Evolutionary conservation across 164 flowering plant genomes (phyloP).

Genomic region (Sextonia rubra): DNA sequence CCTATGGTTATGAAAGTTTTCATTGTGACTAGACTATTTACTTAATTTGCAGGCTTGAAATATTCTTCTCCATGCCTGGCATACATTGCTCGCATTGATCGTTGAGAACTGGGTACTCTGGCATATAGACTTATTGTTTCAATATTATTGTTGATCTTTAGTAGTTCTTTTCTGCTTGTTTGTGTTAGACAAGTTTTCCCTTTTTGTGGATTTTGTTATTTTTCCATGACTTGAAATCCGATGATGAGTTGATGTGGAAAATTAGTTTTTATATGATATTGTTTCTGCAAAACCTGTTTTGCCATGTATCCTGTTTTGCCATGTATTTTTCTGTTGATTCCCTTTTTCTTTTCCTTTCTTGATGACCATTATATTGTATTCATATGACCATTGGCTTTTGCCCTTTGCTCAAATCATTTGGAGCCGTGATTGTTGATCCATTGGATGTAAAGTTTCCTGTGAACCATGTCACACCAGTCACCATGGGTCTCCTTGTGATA

Average conservation of each 20-base stretch:
- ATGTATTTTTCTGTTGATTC: neutral
- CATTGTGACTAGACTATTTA: neutral
- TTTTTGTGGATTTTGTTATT: neutral
- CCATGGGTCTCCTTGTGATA: too few species aligned
- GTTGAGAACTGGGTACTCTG: neutral
- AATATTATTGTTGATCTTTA: neutral
- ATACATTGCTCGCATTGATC: neutral
- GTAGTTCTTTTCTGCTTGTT: neutral
- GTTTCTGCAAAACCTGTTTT: neutral
- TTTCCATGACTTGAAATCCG: neutral
- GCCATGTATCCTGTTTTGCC: neutral
- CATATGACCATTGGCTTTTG: neutral
- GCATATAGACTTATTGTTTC: neutral
- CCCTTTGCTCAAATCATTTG: neutral
- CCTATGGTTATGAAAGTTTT: neutral
- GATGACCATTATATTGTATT: neutral
- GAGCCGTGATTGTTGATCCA: too few species aligned
- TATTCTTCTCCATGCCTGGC: neutral
- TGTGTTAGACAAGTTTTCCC: neutral
- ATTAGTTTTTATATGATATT: neutral
- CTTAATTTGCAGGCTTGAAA: neutral
- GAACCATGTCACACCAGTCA: too few species aligned
- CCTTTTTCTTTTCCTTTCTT: too few species aligned
- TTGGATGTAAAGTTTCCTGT: too few species aligned
- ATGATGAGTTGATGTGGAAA: neutral